A percentile compares a stretch with the other conserved stretches of the same genome.
Evolutionary conservation across 371 early-diverging fungal species (phyloP).

Genomic region (Mucor ambiguus): DNA sequence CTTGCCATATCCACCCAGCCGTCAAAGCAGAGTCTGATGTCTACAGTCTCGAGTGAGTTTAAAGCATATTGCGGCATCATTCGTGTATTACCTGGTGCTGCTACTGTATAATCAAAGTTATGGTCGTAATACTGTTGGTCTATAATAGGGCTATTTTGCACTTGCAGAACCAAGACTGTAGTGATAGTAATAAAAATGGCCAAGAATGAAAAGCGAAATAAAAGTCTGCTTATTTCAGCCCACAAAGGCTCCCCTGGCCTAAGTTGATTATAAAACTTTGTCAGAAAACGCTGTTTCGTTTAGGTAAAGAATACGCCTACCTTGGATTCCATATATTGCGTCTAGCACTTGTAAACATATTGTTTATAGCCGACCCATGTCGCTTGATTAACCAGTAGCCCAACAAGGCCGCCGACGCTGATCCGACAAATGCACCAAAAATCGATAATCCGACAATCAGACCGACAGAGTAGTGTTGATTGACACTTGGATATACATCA

Average conservation of each 20-base stretch:
- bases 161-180: slow-evolving; percentile 28
- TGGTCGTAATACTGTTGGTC: slow-evolving; percentile 30
- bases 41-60: neutral
- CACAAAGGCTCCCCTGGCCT: slow-evolving; percentile 43
- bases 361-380: neutral
- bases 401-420: neutral
- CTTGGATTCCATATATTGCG: slow-evolving; percentile 32
- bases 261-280: neutral
- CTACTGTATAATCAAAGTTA: slow-evolving; percentile 17
- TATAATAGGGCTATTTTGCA: slow-evolving; percentile 38
- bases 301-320: slow-evolving; percentile 4
- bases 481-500: neutral
- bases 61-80: neutral
- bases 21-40: slow-evolving; percentile 43
- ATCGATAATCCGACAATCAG: slow-evolving; percentile 11
- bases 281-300: too few species aligned
- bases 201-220: slow-evolving; percentile 24
- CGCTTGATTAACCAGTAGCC: slow-evolving; percentile 6
- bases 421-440: slow-evolving; percentile 5
- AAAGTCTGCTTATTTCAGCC: slow-evolving; percentile 33
- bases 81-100: slow-evolving; percentile 26
- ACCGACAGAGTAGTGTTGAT: neutral
- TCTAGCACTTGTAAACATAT: neutral
- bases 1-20: slow-evolving; percentile 21
- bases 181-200: slow-evolving; percentile 22